Evolutionary conservation across 2,329 filamentous ascomycete genomes (phyloP).

Genomic region (Chrysosporium keratinophilum): DNA sequence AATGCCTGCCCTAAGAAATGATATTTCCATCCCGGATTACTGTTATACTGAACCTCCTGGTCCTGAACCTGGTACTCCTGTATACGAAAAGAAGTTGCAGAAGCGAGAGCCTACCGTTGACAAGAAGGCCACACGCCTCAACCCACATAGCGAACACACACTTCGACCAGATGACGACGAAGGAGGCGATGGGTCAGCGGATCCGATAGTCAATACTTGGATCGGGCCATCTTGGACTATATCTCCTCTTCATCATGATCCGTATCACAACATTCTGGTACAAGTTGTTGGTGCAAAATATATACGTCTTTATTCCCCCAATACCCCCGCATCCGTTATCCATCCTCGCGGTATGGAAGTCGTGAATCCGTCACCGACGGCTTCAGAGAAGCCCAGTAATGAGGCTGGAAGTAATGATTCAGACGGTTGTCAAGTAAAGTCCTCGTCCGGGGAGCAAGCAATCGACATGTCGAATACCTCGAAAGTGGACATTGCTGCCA

Average conservation of each 20-base stretch:
- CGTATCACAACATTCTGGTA: slow-evolving; percentile 82
- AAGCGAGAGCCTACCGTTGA: slow-evolving; percentile 19
- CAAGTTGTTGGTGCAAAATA: slow-evolving; percentile 90
- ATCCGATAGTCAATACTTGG: slow-evolving; percentile 79
- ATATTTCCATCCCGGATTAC: slow-evolving; percentile 73
- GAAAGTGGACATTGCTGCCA: slow-evolving; percentile 59
- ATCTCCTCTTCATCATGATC: slow-evolving; percentile 86
- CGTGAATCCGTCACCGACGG: slow-evolving; percentile 18
- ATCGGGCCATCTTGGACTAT: slow-evolving; percentile 80
- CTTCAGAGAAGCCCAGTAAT: neutral
- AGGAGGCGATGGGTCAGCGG: slow-evolving; percentile 21
- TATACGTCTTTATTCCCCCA: slow-evolving; percentile 71
- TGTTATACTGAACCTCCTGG: slow-evolving; percentile 62
- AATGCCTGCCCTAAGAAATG: slow-evolving; percentile 62
- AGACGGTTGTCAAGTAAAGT: slow-evolving; percentile 1
- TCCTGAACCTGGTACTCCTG: slow-evolving; percentile 41
- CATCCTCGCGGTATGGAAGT: slow-evolving; percentile 32
- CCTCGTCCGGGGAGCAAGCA: slow-evolving; percentile 46
- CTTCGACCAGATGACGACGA: slow-evolving; percentile 10
- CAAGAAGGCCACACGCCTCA: slow-evolving; percentile 26
- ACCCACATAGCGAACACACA: slow-evolving; percentile 8
- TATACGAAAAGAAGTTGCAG: slow-evolving; percentile 31
- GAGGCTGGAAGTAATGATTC: slow-evolving; percentile 6
- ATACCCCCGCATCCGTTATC: slow-evolving; percentile 40
- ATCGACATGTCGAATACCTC: slow-evolving; percentile 94